A percentile compares a stretch with the other conserved stretches of the same genome.
phyloP scores from a whole-genome alignment of 2,329 filamentous ascomycete genomes.

The Xylariaceae sp. region DNA sequence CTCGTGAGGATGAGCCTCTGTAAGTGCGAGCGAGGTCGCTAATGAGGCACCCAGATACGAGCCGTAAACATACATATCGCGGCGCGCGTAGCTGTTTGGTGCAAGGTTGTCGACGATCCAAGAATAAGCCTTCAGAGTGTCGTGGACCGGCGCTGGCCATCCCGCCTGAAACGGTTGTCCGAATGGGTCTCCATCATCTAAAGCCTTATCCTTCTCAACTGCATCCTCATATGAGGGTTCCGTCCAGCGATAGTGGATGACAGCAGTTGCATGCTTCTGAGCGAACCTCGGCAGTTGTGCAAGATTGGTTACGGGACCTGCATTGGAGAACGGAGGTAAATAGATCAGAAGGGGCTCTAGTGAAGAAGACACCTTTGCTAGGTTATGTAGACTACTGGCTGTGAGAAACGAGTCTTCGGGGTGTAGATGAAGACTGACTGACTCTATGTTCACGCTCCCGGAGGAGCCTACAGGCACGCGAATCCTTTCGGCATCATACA shows the following conservation, averaged over 20 bases:
- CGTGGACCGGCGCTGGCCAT: slow-evolving; percentile 60
- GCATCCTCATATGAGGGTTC: slow-evolving; percentile 19
- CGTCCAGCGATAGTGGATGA: slow-evolving; percentile 61
- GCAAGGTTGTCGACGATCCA: slow-evolving; percentile 49
- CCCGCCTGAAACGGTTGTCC: slow-evolving; percentile 26
- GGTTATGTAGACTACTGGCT: slow-evolving; percentile 47
- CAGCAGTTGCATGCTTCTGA: slow-evolving; percentile 45
- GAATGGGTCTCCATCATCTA: not conserved
- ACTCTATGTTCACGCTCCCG: slow-evolving; percentile 52
- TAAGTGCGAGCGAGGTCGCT: slow-evolving; percentile 56
- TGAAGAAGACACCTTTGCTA: slow-evolving; percentile 34
- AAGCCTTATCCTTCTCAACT: not conserved
- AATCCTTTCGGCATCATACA: slow-evolving; percentile 39
- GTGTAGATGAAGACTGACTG: slow-evolving; percentile 20
- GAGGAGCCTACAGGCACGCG: slow-evolving; percentile 48
- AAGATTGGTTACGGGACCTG: slow-evolving; percentile 20
- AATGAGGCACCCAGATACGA: slow-evolving; percentile 58
- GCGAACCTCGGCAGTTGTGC: slow-evolving; percentile 41
- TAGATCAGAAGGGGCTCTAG: slow-evolving; percentile 51
- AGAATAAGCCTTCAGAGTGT: slow-evolving; percentile 51
- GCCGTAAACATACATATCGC: slow-evolving; percentile 51
- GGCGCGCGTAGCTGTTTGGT: slow-evolving; percentile 35
- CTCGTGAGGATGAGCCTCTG: slow-evolving; percentile 46
- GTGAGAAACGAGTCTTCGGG: too few species aligned
- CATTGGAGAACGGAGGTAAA: slow-evolving; percentile 48